phyloP scores from a whole-genome alignment of 2,329 filamentous ascomycete species.

The Scorias spongiosa region DNA sequence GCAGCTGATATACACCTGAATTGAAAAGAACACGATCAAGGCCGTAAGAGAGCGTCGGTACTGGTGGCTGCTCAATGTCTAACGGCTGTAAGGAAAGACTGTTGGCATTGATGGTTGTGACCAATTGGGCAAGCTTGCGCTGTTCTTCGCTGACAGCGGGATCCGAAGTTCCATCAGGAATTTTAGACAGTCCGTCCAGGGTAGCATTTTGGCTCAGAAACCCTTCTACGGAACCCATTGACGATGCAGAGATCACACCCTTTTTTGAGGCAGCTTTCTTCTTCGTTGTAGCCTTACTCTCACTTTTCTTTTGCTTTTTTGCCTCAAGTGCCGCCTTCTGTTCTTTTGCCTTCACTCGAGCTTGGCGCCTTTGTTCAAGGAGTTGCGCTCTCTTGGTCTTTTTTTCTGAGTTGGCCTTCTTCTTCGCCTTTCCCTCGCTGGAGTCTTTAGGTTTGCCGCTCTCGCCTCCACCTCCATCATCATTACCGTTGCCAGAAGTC shows the following conservation, averaged over 20 bases:
- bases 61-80: conserved; percentile 32
- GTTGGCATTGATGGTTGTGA: conserved; percentile 5
- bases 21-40: conserved; percentile 92
- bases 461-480: background rate
- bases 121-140: background rate
- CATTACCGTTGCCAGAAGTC: background rate
- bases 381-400: background rate
- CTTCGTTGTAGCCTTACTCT: background rate
- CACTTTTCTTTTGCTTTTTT: background rate
- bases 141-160: background rate
- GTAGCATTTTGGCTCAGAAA: background rate
- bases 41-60: conserved; percentile 55
- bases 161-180: too few relatives aligned
- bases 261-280: background rate
- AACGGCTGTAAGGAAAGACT: conserved; percentile 23
- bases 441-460: background rate
- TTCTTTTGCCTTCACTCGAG: background rate
- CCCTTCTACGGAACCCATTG: background rate
- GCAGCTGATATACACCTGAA: conserved; percentile 77
- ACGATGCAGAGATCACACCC: background rate
- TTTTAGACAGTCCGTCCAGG: background rate
- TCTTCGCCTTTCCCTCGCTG: background rate
- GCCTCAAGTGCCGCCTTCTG: background rate
- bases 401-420: background rate
- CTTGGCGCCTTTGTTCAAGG: background rate